Conservation (phyloP, 768 basidiomycete species). For the Gymnopilus dilepis region DNA sequence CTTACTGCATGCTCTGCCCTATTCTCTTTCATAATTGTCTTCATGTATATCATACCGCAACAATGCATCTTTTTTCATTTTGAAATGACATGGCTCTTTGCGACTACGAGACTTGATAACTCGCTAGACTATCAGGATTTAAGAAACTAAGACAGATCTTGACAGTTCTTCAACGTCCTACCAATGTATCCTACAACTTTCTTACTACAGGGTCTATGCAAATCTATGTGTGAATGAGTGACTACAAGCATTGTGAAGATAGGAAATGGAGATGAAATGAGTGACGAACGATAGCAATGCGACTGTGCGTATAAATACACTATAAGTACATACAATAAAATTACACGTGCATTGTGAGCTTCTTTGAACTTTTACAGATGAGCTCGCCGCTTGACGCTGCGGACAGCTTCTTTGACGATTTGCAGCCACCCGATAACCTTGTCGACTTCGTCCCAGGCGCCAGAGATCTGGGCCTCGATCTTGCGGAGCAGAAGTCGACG, state of each 20-base stretch:
- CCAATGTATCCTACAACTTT: conserved; percentile 8
- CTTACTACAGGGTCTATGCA: background rate
- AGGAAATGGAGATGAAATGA: background rate
- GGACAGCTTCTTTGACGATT: conserved; percentile 67
- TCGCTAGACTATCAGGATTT: no score
- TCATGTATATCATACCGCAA: background rate
- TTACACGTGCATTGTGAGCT: conserved; percentile 17
- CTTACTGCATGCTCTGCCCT: background rate
- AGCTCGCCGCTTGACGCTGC: conserved; percentile 57
- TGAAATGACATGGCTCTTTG: background rate
- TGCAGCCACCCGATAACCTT: conserved; percentile 62
- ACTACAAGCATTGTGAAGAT: background rate
- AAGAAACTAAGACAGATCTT: no score
- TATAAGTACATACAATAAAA: conserved; percentile 39
- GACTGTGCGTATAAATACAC: conserved; percentile 21
- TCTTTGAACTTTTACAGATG: conserved; percentile 39
- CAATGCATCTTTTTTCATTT: conserved; percentile 2
- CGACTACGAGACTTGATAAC: no score
- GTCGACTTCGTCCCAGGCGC: conserved; percentile 69
- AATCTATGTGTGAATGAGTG: conserved; percentile 2
- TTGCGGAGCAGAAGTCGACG: conserved; percentile 71
- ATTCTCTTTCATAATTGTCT: background rate
- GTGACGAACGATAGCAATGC: background rate
- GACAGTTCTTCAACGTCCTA: background rate
- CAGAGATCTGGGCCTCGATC: conserved; percentile 58